These are phyloP conservation scores for Botrytis paeoniae DNA, from an alignment of 2,329 filamentous ascomycete genomes.

Conservation along the genomic window DNA sequence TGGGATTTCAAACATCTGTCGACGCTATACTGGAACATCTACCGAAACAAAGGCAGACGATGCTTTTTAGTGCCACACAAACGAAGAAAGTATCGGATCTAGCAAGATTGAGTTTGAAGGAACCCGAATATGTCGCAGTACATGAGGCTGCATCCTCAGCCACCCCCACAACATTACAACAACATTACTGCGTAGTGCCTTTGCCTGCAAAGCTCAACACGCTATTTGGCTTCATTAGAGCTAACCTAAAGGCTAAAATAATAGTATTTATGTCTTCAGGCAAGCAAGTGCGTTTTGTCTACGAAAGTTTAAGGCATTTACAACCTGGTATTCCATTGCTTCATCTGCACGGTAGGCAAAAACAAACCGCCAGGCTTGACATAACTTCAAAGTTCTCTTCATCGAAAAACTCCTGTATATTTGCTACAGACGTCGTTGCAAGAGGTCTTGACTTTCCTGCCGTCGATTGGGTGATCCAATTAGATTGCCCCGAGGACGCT, in stretches of 20 bases:
- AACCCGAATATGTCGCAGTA: conserved; percentile 93
- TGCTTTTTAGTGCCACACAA: conserved; percentile 95
- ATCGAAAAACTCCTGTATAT: conserved; percentile 80
- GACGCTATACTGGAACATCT: conserved; percentile 93
- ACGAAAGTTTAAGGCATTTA: conserved; percentile 87
- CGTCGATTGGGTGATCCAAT: conserved; percentile 98
- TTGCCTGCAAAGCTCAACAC: conserved; percentile 88
- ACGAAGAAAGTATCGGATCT: conserved; percentile 92
- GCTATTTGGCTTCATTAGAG: conserved; percentile 86
- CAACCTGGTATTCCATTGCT: conserved; percentile 92
- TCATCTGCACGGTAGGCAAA: conserved; percentile 91
- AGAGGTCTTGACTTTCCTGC: conserved; percentile 93
- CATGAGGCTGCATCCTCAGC: conserved; percentile 78
- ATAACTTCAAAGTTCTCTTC: conserved; percentile 81
- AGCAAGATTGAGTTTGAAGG: conserved; percentile 78
- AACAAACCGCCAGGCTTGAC: conserved; percentile 82
- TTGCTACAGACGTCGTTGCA: conserved; percentile 93
- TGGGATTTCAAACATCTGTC: conserved; percentile 89
- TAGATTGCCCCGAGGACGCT: conserved; percentile 94
- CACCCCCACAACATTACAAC: conserved; percentile 80
- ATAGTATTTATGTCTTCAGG: conserved; percentile 93
- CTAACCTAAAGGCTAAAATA: conserved; percentile 90
- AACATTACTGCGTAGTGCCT: conserved; percentile 86
- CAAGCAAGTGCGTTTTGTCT: conserved; percentile 95
- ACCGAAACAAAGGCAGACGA: conserved; percentile 79